Evolutionary conservation across 768 basidiomycete species (phyloP).

Genomic region (Naematelia aurantialba): DNA sequence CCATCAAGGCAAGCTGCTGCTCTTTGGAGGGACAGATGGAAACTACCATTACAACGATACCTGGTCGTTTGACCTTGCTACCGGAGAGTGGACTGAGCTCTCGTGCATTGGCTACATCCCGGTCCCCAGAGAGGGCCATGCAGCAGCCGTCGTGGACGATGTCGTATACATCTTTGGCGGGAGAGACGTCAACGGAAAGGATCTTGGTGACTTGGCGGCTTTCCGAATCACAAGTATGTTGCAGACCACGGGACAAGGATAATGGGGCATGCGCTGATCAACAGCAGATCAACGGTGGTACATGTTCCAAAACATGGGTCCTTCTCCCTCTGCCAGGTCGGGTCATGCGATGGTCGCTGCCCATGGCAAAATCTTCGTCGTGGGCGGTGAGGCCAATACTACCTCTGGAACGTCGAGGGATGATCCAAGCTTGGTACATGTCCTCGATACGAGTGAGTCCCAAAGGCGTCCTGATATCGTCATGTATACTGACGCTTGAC

Average conservation of each 20-base stretch:
- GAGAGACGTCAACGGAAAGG: conserved; percentile 92
- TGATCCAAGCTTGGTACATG: conserved; percentile 76
- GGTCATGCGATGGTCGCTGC: conserved; percentile 98
- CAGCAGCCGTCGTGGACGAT: conserved; percentile 92
- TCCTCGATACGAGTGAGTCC: conserved; percentile 86
- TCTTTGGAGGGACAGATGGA: conserved; percentile 99
- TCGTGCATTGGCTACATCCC: conserved; percentile 96
- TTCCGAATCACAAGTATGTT: conserved; percentile 93
- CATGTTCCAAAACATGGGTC: conserved; percentile 99
- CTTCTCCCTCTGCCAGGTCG: conserved; percentile 82
- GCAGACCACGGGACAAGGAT: neutral
- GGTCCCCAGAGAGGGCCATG: conserved; percentile 90
- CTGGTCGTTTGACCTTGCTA: conserved; percentile 83
- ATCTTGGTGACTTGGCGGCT: conserved; percentile 86
- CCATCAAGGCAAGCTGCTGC: conserved; percentile 72
- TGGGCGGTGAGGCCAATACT: conserved; percentile 86
- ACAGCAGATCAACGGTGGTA: conserved; percentile 90
- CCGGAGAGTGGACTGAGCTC: conserved; percentile 81
- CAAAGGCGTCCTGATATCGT: neutral
- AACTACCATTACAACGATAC: conserved; percentile 98
- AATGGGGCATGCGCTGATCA: conserved; percentile 9
- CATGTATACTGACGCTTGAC: conserved; percentile 54
- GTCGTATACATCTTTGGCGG: conserved; percentile 98
- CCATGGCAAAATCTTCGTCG: conserved; percentile 75
- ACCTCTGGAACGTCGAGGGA: conserved; percentile 63